phyloP scores from a whole-genome alignment of 768 basidiomycete species.

The Boletus sp. region DNA sequence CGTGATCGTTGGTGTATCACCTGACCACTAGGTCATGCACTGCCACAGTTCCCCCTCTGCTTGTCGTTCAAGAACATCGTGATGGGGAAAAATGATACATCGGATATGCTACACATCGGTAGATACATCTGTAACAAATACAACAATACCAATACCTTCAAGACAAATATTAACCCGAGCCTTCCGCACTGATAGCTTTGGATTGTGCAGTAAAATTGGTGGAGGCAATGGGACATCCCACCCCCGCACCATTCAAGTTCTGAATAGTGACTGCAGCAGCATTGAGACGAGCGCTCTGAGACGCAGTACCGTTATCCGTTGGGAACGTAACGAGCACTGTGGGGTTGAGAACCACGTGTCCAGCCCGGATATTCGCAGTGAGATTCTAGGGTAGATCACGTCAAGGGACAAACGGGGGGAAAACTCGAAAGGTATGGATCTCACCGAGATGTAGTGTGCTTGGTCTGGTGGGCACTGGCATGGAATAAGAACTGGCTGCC shows the following conservation, averaged over 20 bases:
- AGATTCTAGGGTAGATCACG: constrained; percentile 25
- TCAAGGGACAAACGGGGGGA: neutral
- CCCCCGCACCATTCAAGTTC: constrained; percentile 64
- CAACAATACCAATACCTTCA: neutral
- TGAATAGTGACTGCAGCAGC: constrained; percentile 64
- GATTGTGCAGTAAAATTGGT: constrained; percentile 54
- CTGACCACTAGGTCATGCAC: constrained; percentile 2
- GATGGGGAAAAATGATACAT: neutral
- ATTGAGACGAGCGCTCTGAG: constrained; percentile 48
- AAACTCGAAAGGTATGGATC: neutral
- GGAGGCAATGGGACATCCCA: constrained; percentile 61
- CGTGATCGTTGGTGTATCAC: constrained; percentile 29
- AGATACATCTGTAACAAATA: neutral
- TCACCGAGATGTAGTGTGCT: constrained; percentile 25
- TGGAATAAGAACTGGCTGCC: constrained; percentile 33
- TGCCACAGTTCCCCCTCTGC: neutral
- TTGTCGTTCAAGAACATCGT: neutral
- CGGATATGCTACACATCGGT: neutral
- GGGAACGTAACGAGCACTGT: constrained; percentile 41
- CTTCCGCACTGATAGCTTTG: constrained; percentile 16
- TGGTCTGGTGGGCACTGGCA: constrained; percentile 35
- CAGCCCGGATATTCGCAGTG: constrained; percentile 39
- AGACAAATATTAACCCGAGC: constrained; percentile 5
- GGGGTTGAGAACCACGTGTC: constrained; percentile 41
- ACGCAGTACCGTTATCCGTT: constrained; percentile 36